Evolutionary conservation across 2,329 filamentous ascomycete genomes (phyloP), one percentile per base, ranked within the genome.

Genomic region (Botryosphaeria agaves): DNA sequence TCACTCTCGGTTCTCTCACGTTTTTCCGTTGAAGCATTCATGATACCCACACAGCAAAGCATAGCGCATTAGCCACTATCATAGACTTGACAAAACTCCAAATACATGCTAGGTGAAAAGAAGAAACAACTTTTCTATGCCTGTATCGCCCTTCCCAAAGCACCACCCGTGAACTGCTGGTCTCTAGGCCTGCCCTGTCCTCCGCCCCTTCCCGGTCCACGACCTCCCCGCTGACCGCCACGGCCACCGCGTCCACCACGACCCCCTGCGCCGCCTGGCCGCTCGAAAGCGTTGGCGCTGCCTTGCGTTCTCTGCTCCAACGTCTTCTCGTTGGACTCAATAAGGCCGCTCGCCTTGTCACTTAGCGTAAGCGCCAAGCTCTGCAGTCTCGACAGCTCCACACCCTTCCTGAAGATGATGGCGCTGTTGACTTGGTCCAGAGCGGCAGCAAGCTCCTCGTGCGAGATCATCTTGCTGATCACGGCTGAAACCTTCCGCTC

Each of bases 341-440:
- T 93, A 36, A 98, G 76, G 31, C 77, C 74, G 52, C 84, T 92
- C 34, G 89, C 87, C 70, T 95, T 98, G 64, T 98, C 89, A 35
- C 81, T 83, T 31, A 98, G 68, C 7, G 85, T 89, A 41, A 98
- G 75, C 18, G 91, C 85, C 49, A 98, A 68, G 55, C 82, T 93
- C 62, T 98, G 89, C 40, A 98, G 72, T 44, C 91, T 76, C 49
- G 83, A 93, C 40, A 98, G 73, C 67, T 98, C 91, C 38, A 98
- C 89, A 35, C 89, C 91, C 75, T 98, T 95, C 58, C 89, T 79
- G 81, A 98, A 98, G 62, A 95, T 89, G 58, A 98, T 83, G 30
- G 83, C 91, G 43, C 80, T 76, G 48, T 91, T 94, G 59, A 98
- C 87, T 61, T 98, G 89, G 64, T 98, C 91, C 17, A 98, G 73